Percentiles rank a stretch among this genome's conserved stretches.
phyloP scores from a whole-genome alignment of 2,329 filamentous ascomycete genomes.

The Nothophaeocryptopus gaeumannii region DNA sequence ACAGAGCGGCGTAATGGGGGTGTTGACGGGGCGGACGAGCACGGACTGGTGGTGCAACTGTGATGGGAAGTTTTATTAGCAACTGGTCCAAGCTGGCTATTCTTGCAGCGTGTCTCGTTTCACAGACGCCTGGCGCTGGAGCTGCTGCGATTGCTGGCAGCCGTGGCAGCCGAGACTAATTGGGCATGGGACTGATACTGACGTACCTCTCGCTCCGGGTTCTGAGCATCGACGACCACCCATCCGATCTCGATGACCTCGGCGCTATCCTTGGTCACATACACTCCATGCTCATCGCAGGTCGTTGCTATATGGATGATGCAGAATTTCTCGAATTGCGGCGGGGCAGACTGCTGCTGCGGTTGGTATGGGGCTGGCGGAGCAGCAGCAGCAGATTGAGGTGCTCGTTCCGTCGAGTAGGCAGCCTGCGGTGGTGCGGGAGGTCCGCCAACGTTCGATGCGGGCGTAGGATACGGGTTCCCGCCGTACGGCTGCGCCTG shows the following conservation, averaged over 20 bases:
- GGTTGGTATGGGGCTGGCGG: constrained; percentile 15
- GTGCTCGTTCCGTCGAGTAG: constrained; percentile 24
- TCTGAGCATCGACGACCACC: constrained; percentile 62
- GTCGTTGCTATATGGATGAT: constrained; percentile 98
- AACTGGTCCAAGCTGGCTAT: constrained; percentile 19
- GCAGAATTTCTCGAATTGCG: constrained; percentile 79
- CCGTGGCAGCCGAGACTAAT: constrained; percentile 12
- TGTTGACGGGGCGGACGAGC: constrained; percentile 97
- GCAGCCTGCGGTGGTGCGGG: constrained; percentile 19
- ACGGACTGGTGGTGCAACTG: constrained; percentile 93
- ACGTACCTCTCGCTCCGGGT: constrained; percentile 36
- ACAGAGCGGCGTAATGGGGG: constrained; percentile 95
- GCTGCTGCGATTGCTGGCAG: constrained; percentile 15
- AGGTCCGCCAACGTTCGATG: constrained; percentile 18
- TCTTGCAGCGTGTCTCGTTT: constrained; percentile 24
- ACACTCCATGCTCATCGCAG: constrained; percentile 98
- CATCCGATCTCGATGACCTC: constrained; percentile 99
- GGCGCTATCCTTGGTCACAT: constrained; percentile 98
- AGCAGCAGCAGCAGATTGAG: constrained; percentile 11
- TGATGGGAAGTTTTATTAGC: constrained; percentile 23
- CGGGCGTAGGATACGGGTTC: constrained; percentile 27
- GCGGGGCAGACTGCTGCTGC: constrained; percentile 35
- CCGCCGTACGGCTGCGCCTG: constrained; percentile 28
- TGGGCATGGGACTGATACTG: not conserved
- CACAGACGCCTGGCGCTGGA: constrained; percentile 18